Percentiles rank a stretch among this genome's conserved stretches.
Evolutionary conservation across 768 basidiomycete species (phyloP).

Genomic region (Podaxis sp.): DNA sequence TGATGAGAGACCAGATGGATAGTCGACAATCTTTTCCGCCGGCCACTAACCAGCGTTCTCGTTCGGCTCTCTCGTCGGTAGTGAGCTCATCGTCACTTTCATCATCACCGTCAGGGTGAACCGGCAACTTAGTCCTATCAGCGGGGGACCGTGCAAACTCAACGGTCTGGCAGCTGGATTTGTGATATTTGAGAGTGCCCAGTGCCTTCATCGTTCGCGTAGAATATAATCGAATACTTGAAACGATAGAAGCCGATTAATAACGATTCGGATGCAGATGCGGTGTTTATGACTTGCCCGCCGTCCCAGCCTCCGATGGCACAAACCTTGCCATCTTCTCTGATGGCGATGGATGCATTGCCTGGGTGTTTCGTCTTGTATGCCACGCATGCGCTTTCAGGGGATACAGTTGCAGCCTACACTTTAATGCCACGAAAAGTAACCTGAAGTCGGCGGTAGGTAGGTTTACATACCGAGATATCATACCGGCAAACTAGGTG

Average conservation of each 20-base stretch:
- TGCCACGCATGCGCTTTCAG: conserved; percentile 23
- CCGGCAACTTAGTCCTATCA: not conserved
- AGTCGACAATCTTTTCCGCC: conserved; percentile 71
- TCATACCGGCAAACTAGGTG: conserved; percentile 71
- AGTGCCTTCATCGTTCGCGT: conserved; percentile 79
- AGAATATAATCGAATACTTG: conserved; percentile 80
- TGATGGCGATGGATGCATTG: conserved; percentile 74
- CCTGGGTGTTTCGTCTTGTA: conserved; percentile 71
- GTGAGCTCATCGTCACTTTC: conserved; percentile 57
- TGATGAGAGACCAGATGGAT: conserved; percentile 69
- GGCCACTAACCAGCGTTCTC: conserved; percentile 61
- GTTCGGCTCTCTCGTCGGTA: conserved; percentile 40
- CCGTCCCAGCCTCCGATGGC: conserved; percentile 96
- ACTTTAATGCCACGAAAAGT: not conserved
- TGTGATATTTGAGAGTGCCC: conserved; percentile 84
- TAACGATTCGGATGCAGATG: not conserved
- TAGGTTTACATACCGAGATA: conserved; percentile 40
- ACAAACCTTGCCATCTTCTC: conserved; percentile 74
- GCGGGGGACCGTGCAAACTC: conserved; percentile 55
- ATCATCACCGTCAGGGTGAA: conserved; percentile 25
- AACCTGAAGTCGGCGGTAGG: not conserved
- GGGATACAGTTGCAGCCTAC: conserved; percentile 20
- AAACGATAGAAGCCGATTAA: not conserved
- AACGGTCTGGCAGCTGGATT: conserved; percentile 70
- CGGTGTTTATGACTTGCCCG: conserved; percentile 49